phyloP scores from a whole-genome alignment of 352 stramenopile genomes.

The Phytophthora capsici region DNA sequence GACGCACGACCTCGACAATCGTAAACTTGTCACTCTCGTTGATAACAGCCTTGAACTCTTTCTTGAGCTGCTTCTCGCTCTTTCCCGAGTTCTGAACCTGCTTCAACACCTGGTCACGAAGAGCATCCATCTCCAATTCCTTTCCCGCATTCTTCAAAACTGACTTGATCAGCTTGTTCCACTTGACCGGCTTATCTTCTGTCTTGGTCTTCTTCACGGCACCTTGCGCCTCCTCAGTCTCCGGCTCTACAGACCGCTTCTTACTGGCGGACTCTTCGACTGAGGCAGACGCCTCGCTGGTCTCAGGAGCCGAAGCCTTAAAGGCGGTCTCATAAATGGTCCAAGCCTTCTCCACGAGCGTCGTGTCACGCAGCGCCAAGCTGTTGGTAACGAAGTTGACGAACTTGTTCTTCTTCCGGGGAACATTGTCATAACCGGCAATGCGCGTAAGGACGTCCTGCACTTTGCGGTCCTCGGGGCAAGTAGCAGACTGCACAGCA shows the following conservation, averaged over 20 bases:
- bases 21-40: constrained; percentile 49
- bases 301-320: constrained; percentile 46
- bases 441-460: constrained; percentile 81
- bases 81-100: constrained; percentile 52
- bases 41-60: constrained; percentile 63
- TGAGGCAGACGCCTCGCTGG: background rate
- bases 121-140: constrained; percentile 59
- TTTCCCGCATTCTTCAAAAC: constrained; percentile 56
- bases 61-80: constrained; percentile 72
- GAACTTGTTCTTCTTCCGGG: constrained; percentile 94
- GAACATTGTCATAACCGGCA: constrained; percentile 89
- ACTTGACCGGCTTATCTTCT: constrained; percentile 68
- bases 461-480: constrained; percentile 55
- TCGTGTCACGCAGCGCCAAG: constrained; percentile 56
- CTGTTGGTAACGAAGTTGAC: constrained; percentile 92
- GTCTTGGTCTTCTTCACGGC: constrained; percentile 54
- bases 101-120: constrained; percentile 56
- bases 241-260: constrained; percentile 52
- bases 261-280: constrained; percentile 36
- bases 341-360: constrained; percentile 73
- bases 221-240: constrained; percentile 19
- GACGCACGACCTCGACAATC: constrained; percentile 60
- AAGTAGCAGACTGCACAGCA: constrained; percentile 61
- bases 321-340: constrained; percentile 70
- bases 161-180: constrained; percentile 71